A percentile compares a stretch with the other conserved stretches of the same genome.
Evolutionary conservation across 768 basidiomycete species (phyloP).

Genomic region (Hygrophoropsis aurantiaca): DNA sequence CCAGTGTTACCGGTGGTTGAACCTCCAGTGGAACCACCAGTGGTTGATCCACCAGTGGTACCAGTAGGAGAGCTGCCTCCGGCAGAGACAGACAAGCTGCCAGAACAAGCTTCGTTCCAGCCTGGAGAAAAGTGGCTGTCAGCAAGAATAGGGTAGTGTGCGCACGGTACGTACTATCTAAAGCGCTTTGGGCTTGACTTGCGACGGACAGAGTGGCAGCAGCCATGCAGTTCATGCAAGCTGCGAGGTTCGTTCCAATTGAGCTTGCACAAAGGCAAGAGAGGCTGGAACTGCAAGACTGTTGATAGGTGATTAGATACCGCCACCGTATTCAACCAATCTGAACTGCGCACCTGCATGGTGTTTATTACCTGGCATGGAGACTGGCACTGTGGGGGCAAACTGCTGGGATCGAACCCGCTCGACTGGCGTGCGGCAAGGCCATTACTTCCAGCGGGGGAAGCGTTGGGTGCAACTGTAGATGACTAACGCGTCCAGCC

Average conservation of each 20-base stretch:
- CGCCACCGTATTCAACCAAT: background rate
- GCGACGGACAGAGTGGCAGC: background rate
- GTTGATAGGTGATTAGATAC: background rate
- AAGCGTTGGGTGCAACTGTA: background rate
- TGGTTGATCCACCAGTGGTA: background rate
- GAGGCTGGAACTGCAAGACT: slow-evolving; percentile 10
- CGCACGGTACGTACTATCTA: background rate
- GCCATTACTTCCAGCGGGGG: background rate
- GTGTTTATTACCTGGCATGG: slow-evolving; percentile 18
- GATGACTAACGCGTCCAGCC: background rate
- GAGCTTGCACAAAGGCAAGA: slow-evolving; percentile 12
- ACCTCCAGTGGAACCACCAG: background rate
- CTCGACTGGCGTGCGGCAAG: slow-evolving; percentile 21
- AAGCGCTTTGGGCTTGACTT: slow-evolving; percentile 5
- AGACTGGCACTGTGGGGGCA: slow-evolving; percentile 19
- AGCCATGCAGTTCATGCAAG: slow-evolving; percentile 22
- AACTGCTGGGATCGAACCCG: background rate
- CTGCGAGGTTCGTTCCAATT: slow-evolving; percentile 11
- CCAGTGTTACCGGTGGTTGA: background rate
- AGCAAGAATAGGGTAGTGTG: background rate
- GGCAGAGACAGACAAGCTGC: slow-evolving; percentile 14
- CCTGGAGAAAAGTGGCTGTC: background rate
- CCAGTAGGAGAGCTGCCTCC: background rate
- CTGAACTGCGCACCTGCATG: slow-evolving; percentile 13
- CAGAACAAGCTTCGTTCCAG: slow-evolving; percentile 18